Evolutionary conservation across 805 yeast genomes (phyloP).

Genomic region (Ogataea trehalophila): DNA sequence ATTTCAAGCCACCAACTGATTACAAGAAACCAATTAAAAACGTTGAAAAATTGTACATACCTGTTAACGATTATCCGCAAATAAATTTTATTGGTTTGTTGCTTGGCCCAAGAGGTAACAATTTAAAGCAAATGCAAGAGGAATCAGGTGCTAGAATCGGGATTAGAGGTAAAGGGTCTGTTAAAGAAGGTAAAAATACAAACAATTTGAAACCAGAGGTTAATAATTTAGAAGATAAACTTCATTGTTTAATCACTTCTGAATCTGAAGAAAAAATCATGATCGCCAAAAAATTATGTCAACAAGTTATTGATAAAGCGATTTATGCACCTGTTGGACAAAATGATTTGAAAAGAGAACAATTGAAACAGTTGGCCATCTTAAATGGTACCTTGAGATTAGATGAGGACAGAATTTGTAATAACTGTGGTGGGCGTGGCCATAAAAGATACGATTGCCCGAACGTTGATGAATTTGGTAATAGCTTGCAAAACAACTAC

Average conservation of each 20-base stretch:
- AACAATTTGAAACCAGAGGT: slow-evolving; percentile 42
- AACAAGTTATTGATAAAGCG: slow-evolving; percentile 75
- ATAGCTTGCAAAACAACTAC: slow-evolving; percentile 28
- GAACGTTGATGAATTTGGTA: slow-evolving; percentile 29
- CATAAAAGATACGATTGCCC: slow-evolving; percentile 67
- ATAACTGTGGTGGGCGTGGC: slow-evolving; percentile 61
- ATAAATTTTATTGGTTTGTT: slow-evolving; percentile 88
- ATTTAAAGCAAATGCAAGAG: slow-evolving; percentile 72
- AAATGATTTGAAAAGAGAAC: slow-evolving; percentile 86
- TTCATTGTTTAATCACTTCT: slow-evolving; percentile 84
- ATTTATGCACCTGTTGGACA: slow-evolving; percentile 89
- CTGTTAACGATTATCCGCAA: slow-evolving; percentile 82
- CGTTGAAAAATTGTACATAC: slow-evolving; percentile 78
- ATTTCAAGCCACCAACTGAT: slow-evolving; percentile 74
- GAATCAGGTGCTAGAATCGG: slow-evolving; percentile 87
- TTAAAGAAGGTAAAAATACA: slow-evolving; percentile 78
- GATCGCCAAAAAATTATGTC: slow-evolving; percentile 68
- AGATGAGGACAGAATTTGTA: slow-evolving; percentile 60
- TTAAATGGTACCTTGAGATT: slow-evolving; percentile 87
- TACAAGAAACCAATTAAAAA: slow-evolving; percentile 62
- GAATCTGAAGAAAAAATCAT: slow-evolving; percentile 74
- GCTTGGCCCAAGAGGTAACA: slow-evolving; percentile 94
- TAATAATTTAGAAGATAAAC: slow-evolving; percentile 66
- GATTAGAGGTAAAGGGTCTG: slow-evolving; percentile 93
- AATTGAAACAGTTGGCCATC: slow-evolving; percentile 85